Evolutionary conservation across 345 rosid species (phyloP).

Genomic region (Brassica incana): DNA sequence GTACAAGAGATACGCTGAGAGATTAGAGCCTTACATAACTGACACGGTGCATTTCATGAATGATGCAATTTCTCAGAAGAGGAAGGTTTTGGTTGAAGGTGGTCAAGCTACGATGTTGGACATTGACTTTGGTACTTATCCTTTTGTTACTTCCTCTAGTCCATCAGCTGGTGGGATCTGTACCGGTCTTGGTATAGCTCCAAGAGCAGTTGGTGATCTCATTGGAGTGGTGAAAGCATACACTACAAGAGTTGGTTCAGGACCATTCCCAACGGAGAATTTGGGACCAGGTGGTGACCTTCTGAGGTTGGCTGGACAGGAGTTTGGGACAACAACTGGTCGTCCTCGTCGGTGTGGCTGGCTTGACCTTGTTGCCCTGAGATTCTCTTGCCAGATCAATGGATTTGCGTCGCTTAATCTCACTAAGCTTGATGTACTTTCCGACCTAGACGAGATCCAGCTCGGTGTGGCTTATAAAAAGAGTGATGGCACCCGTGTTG

Average conservation of each 20-base stretch:
- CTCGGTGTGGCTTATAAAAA: conserved; percentile 75
- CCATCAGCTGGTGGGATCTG: conserved; percentile 99
- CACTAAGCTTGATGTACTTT: conserved; percentile 92
- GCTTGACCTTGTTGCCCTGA: conserved; percentile 95
- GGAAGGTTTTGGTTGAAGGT: conserved; percentile 91
- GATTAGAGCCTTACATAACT: conserved; percentile 82
- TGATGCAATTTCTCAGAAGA: conserved; percentile 72
- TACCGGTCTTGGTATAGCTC: conserved; percentile 94
- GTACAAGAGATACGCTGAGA: conserved; percentile 89
- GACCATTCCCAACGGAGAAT: conserved; percentile 95
- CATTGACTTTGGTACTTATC: conserved; percentile 93
- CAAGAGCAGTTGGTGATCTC: conserved; percentile 85
- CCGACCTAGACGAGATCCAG: conserved; percentile 79
- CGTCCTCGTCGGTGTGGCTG: conserved; percentile 99
- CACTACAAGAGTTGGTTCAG: conserved; percentile 96
- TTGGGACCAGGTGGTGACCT: conserved; percentile 86
- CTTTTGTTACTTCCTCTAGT: conserved; percentile 96
- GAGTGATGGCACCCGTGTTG: conserved; percentile 68
- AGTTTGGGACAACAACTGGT: conserved; percentile 96
- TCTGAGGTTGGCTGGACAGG: conserved; percentile 88
- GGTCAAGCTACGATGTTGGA: conserved; percentile 99
- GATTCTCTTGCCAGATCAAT: conserved; percentile 80
- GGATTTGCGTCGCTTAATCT: conserved; percentile 92
- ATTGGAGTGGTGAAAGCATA: conserved; percentile 98
- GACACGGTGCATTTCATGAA: conserved; percentile 89